A percentile compares a stretch with the other conserved stretches of the same genome.
These are phyloP conservation scores for Tolypocladium nubicola DNA, from an alignment of 2,329 filamentous ascomycete genomes.

Conservation along the genomic window DNA sequence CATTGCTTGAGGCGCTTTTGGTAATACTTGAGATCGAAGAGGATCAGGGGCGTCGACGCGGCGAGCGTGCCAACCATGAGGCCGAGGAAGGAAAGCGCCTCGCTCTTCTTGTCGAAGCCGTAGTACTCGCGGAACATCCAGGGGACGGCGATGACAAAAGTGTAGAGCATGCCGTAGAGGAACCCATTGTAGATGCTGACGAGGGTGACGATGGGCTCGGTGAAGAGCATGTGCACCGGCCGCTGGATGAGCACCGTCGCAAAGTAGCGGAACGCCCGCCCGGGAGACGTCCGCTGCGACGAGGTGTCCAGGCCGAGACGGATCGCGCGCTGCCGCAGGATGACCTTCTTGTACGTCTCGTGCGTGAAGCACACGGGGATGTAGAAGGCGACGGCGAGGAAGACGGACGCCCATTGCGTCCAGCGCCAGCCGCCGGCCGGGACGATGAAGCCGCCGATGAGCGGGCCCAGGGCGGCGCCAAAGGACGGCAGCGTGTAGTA, in stretches of 20 bases:
- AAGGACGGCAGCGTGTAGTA: constrained; percentile 59
- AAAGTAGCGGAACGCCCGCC: constrained; percentile 14
- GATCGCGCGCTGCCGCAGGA: constrained; percentile 38
- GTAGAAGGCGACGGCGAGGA: constrained; percentile 33
- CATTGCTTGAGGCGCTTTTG: constrained; percentile 40
- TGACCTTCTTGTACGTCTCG: constrained; percentile 52
- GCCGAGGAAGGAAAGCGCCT: constrained; percentile 57
- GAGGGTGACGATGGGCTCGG: constrained; percentile 59
- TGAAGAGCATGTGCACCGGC: constrained; percentile 60
- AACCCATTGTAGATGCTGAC: constrained; percentile 57
- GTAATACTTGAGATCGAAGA: constrained; percentile 43
- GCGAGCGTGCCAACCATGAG: constrained; percentile 55
- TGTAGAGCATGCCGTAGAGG: constrained; percentile 46
- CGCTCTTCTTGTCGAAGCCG: constrained; percentile 48
- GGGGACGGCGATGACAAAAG: constrained; percentile 50
- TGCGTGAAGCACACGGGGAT: constrained; percentile 45
- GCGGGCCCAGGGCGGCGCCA: constrained; percentile 52
- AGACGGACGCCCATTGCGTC: constrained; percentile 31
- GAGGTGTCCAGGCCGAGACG: constrained; percentile 14
- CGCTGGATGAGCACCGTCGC: constrained; percentile 40
- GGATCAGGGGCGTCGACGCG: constrained; percentile 25
- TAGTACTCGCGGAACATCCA: constrained; percentile 54
- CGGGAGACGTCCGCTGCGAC: constrained; percentile 13
- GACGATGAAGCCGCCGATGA: constrained; percentile 57
- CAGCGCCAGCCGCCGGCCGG: constrained; percentile 57